Evolutionary conservation across 495 filamentous ascomycete species (phyloP), one percentile per base, ranked within the genome.

Genomic region (Margaritispora aquatica): DNA sequence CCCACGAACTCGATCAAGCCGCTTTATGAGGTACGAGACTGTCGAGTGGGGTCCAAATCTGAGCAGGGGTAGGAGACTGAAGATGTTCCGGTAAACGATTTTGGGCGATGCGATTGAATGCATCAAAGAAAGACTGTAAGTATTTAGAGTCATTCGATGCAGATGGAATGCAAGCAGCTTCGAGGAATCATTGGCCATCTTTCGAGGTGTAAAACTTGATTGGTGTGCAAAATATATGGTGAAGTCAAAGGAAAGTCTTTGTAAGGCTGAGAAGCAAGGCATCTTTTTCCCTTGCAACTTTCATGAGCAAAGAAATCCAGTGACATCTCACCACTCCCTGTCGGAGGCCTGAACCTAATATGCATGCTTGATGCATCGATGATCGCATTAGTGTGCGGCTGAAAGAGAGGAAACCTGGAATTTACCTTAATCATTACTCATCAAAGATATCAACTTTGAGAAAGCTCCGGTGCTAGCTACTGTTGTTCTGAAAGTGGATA

Each of bases 381-480:
- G 38, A 44, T 44, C 38, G 47, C 26, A 10, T 19, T 34, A 36
- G n/a, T 44, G 21, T 55, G 34, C 53, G 53, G 53, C 53, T 55
- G 53, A 55, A n/a, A 55, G 23, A 54, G n/a, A n/a, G n/a, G n/a
- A n/a, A n/a, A n/a, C n/a, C n/a, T n/a, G n/a, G n/a, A n/a, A n/a
- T n/a, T n/a, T n/a, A n/a, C n/a, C n/a, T n/a, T n/a, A n/a, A n/a
- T n/a, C n/a, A n/a, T 21, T 46, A 41, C 19, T 44, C 53, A 26
- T 44, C 53, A 46, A 55, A 11, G n/a, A n/a, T n/a, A n/a, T n/a
- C n/a, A n/a, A n/a, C n/a, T n/a, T n/a, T n/a, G n/a, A n/a, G n/a
- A n/a, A n/a, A n/a, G n/a, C n/a, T n/a, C n/a, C n/a, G n/a, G n/a
- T n/a, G n/a, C n/a, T n/a, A n/a, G n/a, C 46, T 46, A 36, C 44